Evolutionary conservation across 352 stramenopile species (phyloP).

Genomic region (Phytopythium oedochilum): DNA sequence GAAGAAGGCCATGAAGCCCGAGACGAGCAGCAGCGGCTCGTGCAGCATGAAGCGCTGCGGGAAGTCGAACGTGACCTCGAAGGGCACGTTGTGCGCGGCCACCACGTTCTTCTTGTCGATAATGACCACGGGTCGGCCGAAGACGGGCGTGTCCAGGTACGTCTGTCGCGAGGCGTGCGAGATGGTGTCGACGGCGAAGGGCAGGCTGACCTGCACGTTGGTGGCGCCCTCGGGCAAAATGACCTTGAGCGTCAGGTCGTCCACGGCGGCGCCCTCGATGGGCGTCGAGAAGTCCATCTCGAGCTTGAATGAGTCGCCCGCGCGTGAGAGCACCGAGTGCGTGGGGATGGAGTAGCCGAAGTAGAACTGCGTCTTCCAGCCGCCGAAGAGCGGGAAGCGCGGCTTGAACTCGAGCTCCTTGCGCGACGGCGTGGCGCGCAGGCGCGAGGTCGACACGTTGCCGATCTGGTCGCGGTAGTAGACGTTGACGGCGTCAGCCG

Average conservation of each 20-base stretch:
- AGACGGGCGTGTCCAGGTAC: constrained; percentile 79
- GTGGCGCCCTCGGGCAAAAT: constrained; percentile 79
- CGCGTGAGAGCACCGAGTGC: constrained; percentile 64
- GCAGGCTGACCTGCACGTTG: constrained; percentile 76
- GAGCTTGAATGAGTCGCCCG: constrained; percentile 73
- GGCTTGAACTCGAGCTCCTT: constrained; percentile 79
- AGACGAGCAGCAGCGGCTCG: constrained; percentile 84
- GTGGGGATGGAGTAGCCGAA: constrained; percentile 85
- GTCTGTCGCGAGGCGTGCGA: constrained; percentile 66
- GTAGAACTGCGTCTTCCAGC: constrained; percentile 90
- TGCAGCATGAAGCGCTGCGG: constrained; percentile 76
- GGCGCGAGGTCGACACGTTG: constrained; percentile 83
- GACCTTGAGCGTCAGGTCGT: constrained; percentile 85
- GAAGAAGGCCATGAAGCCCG: constrained; percentile 81
- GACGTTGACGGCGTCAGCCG: constrained; percentile 77
- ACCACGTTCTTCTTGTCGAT: constrained; percentile 85
- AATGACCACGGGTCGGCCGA: constrained; percentile 79
- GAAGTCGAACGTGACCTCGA: constrained; percentile 87
- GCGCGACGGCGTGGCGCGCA: constrained; percentile 43
- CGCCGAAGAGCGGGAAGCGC: constrained; percentile 85
- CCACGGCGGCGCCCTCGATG: constrained; percentile 70
- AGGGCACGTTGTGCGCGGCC: constrained; percentile 76
- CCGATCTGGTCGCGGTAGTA: constrained; percentile 91
- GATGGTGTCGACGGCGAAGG: constrained; percentile 60
- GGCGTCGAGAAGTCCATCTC: constrained; percentile 83